Percentiles rank a stretch among this genome's conserved stretches.
Conservation (phyloP, 2,329 filamentous ascomycete genomes). For the Xylariaceae sp. region DNA sequence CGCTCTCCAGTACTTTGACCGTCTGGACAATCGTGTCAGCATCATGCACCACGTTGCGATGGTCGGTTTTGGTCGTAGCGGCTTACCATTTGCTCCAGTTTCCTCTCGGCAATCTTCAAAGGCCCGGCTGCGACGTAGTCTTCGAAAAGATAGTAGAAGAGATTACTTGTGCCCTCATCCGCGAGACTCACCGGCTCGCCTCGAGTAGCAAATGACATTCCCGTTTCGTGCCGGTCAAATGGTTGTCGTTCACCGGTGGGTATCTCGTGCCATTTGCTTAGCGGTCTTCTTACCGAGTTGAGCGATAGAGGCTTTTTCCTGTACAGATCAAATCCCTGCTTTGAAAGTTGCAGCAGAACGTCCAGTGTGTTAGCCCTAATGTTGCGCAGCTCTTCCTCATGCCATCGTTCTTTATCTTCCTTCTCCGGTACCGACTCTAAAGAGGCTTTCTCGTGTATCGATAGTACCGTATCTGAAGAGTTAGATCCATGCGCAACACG, state of each 20-base stretch:
- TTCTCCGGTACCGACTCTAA: conserved; percentile 27
- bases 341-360: conserved; percentile 38
- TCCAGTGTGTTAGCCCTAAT: conserved; percentile 38
- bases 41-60: conserved; percentile 6
- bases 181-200: conserved; percentile 22
- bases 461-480: conserved; percentile 59
- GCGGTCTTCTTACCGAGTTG: conserved; percentile 34
- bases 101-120: conserved; percentile 44
- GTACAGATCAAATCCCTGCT: conserved; percentile 35
- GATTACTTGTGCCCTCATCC: conserved; percentile 52
- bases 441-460: conserved; percentile 58
- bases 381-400: conserved; percentile 27
- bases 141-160: conserved; percentile 66
- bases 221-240: conserved; percentile 20
- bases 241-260: conserved; percentile 24
- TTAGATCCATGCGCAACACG: conserved; percentile 15
- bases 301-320: conserved; percentile 40
- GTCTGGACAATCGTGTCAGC: conserved; percentile 29
- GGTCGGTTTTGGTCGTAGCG: neutral
- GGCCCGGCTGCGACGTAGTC: conserved; percentile 59
- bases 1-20: conserved; percentile 31
- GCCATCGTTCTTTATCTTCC: conserved; percentile 21
- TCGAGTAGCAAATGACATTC: conserved; percentile 15
- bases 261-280: conserved; percentile 38
- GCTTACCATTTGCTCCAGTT: conserved; percentile 47